Base-by-base conservation (phyloP, 257 asterid species). In the Nicotiana paniculata region DNA sequence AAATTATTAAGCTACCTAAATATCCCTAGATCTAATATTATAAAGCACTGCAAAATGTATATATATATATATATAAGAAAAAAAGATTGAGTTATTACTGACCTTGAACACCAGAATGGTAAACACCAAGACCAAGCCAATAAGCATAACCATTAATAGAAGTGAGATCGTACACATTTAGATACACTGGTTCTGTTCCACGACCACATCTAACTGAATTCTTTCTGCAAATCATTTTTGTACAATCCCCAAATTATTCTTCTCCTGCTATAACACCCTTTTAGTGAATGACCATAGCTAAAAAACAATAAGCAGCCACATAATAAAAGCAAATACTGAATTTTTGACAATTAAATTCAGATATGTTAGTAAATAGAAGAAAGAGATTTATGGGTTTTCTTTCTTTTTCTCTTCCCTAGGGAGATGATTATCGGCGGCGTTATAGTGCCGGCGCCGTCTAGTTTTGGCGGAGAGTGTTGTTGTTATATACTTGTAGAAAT, bases 21-120 rank as follows among this genome's bases (percentile, higher is more conserved):
- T 58, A 69, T 5, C 24, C 5, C 10, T 37, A 72, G 78, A 72
- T 72, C 78, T 43, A 1, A 43, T 43, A 8, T 8, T 39, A 8
- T 8, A 43, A 43, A 43, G 48, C 48, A 39, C 48, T 7, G 6
- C 46, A 39, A 39, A 39, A 39, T 39, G 46, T 39, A 21, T 21
- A 21, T 21, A 21, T 21, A 21, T 21, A 21, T 21, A 21, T 21
- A 21, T 21, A 21, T 0, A 6, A 7, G 6, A 37, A 6, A 37
- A 37, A 37, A 37, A 37, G 24, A n/a, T 0, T 21, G 10, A 26
- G 46, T 66, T 66, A 35, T 28, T 26, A 61, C 88, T 66, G 7
- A 93, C 98, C 97, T 93, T 95, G 93, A 85, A 95, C 91, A 12
- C 96, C 98, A 68, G 98, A 95, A 88, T 95, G 98, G 87, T 90